Evolutionary conservation across 805 yeast genomes (phyloP).

Genomic region (Sugiyamaella marilandica): DNA sequence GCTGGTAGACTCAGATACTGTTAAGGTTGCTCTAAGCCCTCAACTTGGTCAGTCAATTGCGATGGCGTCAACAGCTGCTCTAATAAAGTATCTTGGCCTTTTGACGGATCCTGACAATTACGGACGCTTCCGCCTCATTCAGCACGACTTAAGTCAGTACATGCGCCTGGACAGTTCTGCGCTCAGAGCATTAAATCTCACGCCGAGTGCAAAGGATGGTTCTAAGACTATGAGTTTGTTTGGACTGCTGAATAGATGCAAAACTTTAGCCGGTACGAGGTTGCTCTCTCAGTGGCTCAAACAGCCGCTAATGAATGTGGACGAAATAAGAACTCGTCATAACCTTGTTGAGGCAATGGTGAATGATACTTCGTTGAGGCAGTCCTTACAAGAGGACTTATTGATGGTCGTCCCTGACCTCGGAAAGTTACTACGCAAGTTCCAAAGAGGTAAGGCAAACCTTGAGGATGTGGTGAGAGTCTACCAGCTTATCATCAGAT

Average conservation of each 20-base stretch:
- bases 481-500: slow-evolving; percentile 67
- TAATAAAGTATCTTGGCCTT: slow-evolving; percentile 63
- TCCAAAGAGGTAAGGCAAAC: slow-evolving; percentile 50
- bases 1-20: slow-evolving; percentile 38
- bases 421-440: slow-evolving; percentile 65
- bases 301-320: slow-evolving; percentile 76
- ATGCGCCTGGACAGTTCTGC: slow-evolving; percentile 93
- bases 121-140: slow-evolving; percentile 49
- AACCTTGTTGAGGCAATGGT: slow-evolving; percentile 66
- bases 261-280: slow-evolving; percentile 83
- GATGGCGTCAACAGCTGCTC: slow-evolving; percentile 60
- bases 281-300: slow-evolving; percentile 90
- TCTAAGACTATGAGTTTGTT: slow-evolving; percentile 59
- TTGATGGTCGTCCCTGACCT: slow-evolving; percentile 78
- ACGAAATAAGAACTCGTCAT: slow-evolving; percentile 63
- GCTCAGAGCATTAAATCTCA: slow-evolving; percentile 77
- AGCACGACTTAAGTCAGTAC: slow-evolving; percentile 69
- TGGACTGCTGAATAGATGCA: slow-evolving; percentile 84
- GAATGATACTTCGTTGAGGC: slow-evolving; percentile 64
- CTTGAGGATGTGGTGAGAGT: slow-evolving; percentile 87
- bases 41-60: slow-evolving; percentile 45
- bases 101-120: slow-evolving; percentile 51
- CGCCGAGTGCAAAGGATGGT: slow-evolving; percentile 54
- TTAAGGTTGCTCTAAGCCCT: slow-evolving; percentile 24
- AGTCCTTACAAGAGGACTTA: slow-evolving; percentile 60